Evolutionary conservation across 345 rosid species (phyloP).

Genomic region (Geranium rotundifolium): DNA sequence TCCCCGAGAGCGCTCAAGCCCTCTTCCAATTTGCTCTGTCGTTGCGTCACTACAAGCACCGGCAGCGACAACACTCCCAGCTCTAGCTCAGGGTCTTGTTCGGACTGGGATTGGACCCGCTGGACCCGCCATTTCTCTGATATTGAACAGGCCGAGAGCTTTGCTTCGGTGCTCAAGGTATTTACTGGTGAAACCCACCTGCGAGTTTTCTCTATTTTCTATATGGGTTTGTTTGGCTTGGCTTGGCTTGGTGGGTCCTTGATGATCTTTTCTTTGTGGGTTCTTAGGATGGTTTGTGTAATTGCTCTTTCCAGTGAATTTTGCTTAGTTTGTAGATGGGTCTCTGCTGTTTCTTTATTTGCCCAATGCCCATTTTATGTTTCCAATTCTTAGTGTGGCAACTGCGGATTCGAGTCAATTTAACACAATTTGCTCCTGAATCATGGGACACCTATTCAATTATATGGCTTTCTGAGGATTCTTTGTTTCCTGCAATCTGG

Average conservation of each 20-base stretch:
- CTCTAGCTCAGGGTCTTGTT: slow-evolving; percentile 19
- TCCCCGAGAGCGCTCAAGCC: slow-evolving; percentile 18
- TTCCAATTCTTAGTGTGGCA: neutral
- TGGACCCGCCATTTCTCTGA: slow-evolving; percentile 86
- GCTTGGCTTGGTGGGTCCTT: no score
- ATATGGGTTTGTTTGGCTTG: no score
- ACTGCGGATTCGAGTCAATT: neutral
- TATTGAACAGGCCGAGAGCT: slow-evolving; percentile 64
- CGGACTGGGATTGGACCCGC: slow-evolving; percentile 82
- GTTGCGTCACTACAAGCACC: slow-evolving; percentile 20
- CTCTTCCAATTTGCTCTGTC: slow-evolving; percentile 20
- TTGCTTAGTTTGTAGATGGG: neutral
- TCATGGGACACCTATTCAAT: neutral
- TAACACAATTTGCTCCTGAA: neutral
- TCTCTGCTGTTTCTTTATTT: neutral
- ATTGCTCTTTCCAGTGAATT: neutral
- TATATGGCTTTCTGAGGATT: neutral
- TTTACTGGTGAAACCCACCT: neutral
- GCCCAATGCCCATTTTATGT: neutral
- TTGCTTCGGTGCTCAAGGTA: slow-evolving; percentile 77
- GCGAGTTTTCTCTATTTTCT: neutral
- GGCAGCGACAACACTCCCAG: slow-evolving; percentile 6
- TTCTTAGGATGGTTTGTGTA: neutral
- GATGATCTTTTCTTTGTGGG: no score
- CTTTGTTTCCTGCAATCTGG: neutral